Conservation (phyloP, 495 filamentous ascomycete genomes). For the Jackrogersella multiformis region DNA sequence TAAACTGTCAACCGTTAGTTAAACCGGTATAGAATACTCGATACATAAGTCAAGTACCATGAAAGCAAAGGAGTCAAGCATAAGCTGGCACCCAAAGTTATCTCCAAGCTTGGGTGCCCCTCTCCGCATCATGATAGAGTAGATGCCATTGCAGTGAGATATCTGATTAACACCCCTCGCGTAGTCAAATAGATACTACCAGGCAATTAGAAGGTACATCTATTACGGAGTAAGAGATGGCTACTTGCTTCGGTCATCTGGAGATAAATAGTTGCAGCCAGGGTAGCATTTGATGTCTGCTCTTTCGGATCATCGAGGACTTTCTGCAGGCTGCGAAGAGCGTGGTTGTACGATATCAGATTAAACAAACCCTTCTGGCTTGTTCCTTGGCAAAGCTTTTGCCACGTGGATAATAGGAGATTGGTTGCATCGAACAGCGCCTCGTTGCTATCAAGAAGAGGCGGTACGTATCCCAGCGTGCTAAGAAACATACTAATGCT, state of each 20-base stretch:
- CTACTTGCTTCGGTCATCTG: constrained; percentile 22
- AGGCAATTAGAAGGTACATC: neutral
- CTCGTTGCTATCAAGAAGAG: constrained; percentile 21
- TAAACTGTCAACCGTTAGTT: constrained; percentile 18
- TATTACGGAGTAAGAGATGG: neutral
- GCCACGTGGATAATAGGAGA: constrained; percentile 28
- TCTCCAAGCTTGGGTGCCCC: constrained; percentile 22
- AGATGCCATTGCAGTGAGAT: constrained; percentile 31
- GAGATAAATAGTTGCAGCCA: constrained; percentile 28
- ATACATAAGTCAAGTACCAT: constrained; percentile 3
- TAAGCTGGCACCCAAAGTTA: constrained; percentile 21
- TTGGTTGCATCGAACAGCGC: constrained; percentile 32
- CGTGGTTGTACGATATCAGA: constrained; percentile 23
- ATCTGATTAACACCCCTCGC: constrained; percentile 13
- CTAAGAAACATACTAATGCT: constrained; percentile 17
- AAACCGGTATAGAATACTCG: neutral
- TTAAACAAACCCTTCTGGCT: constrained; percentile 6
- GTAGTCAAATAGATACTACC: constrained; percentile 24
- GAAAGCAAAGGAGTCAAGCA: constrained; percentile 24
- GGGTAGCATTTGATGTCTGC: constrained; percentile 19
- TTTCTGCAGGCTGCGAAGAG: constrained; percentile 26
- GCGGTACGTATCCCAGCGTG: constrained; percentile 17
- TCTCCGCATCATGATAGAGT: constrained; percentile 21
- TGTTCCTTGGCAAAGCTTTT: constrained; percentile 16
- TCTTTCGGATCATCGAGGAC: constrained; percentile 24